Evolutionary conservation across 2,329 filamentous ascomycete genomes (phyloP), one percentile per base, ranked within the genome.

Genomic region (Zalaria obscura): DNA sequence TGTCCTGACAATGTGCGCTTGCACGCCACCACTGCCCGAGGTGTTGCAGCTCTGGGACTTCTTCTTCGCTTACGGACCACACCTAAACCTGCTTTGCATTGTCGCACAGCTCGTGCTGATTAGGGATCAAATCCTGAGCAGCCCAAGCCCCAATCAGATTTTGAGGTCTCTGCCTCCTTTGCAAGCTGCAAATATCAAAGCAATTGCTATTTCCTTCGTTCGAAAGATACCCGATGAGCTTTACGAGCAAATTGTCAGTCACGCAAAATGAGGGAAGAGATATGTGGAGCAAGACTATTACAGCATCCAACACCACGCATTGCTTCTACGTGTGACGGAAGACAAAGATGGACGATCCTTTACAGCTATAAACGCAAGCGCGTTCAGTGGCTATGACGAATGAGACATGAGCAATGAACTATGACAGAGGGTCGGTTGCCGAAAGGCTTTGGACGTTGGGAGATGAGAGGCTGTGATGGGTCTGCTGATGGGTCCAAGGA

Each of bases 11-110:
- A 73, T 98, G 39, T 95, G 87, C 56, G 91, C 91, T 26, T 96
- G 91, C 61, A 98, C 91, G 10, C 91, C 91, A 10, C 91, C 91
- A 2, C 63, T 98, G 41, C 89, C 89, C 0, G 89, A 98, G 62
- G 91, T 98, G 0, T 64, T 98, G 42, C 76, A 83, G 47, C 72
- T 98, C 2, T 98, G 91, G 91, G 91, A 98, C 59, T 98, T 98
- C 52, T 64, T 98, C 25, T 93, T 98, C 55, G 89, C 91, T 0
- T 98, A 95, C 52, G 91, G 91, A 0, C 80, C 87, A 31, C 91
- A 98, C 60, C 62, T 98, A 46, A 98, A 98, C 55, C 85, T 98
- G 42, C 65, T 98, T 25, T 96, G 91, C 59, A 95, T 98, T 48
- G 91, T 96, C 10, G 89, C 89, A 9, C 91, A 98, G 63, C 68